These are phyloP conservation scores for Tagetes erecta DNA, from an alignment of 129 eudicot genomes.

Conservation along the genomic window DNA sequence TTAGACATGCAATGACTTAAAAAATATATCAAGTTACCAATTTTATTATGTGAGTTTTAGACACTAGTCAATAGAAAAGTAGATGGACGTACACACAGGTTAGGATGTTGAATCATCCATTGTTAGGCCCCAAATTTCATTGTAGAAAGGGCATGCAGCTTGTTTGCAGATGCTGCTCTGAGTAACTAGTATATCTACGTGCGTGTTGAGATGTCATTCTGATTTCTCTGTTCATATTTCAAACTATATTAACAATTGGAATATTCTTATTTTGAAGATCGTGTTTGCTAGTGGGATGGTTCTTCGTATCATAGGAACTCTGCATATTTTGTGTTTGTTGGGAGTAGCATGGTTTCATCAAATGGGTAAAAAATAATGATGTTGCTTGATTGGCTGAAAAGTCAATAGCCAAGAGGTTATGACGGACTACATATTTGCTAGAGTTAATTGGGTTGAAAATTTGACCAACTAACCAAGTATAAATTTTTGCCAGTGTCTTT, in stretches of 20 bases:
- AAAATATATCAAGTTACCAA: slow-evolving; percentile 47
- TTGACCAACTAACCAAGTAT: background rate
- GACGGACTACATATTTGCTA: background rate
- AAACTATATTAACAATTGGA: background rate
- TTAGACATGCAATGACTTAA: slow-evolving; percentile 18
- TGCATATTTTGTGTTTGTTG: background rate
- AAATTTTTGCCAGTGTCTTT: background rate
- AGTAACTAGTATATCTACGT: background rate
- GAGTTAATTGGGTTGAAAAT: background rate
- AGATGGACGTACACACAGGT: background rate
- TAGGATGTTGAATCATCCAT: slow-evolving; percentile 17
- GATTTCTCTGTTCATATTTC: background rate
- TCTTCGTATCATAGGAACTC: background rate
- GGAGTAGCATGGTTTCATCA: background rate
- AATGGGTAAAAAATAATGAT: background rate
- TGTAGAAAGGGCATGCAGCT: slow-evolving; percentile 26
- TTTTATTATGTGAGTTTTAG: slow-evolving; percentile 18
- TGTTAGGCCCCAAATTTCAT: slow-evolving; percentile 58
- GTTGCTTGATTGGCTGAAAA: background rate
- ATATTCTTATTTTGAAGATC: background rate
- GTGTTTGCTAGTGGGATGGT: background rate
- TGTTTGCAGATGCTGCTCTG: slow-evolving; percentile 46
- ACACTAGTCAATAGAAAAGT: background rate
- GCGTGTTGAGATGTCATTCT: background rate
- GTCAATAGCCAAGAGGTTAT: background rate